phyloP scores from a whole-genome alignment of 2,329 filamentous ascomycete genomes.

The Alternaria ethzedia region DNA sequence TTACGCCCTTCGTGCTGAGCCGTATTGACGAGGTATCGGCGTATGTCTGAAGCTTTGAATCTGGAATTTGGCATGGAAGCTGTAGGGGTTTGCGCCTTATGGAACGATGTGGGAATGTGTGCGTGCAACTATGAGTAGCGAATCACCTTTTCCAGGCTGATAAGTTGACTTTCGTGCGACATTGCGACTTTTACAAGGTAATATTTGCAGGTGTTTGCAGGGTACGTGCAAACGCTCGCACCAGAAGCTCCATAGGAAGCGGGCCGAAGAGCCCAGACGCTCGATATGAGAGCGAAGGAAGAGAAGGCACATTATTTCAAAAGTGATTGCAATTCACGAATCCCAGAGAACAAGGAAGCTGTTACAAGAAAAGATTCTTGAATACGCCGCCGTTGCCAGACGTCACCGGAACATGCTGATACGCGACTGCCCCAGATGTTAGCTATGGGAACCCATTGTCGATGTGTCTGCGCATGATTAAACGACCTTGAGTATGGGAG shows the following conservation, averaged over 20 bases:
- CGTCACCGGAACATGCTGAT: neutral
- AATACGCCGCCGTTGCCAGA: neutral
- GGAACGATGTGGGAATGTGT: neutral
- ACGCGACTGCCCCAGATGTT: neutral
- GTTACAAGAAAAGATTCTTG: neutral
- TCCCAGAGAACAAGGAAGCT: neutral
- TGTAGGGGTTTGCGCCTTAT: neutral
- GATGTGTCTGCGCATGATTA: too few species aligned
- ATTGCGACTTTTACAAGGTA: neutral
- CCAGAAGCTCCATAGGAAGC: neutral
- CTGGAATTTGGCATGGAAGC: neutral
- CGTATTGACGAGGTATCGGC: neutral
- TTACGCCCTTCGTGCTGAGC: neutral
- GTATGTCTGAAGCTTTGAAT: neutral
- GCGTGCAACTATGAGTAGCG: neutral
- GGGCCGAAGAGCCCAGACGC: neutral
- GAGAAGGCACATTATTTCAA: accelerated
- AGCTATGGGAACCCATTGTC: neutral
- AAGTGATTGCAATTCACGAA: accelerated
- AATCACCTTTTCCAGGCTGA: neutral
- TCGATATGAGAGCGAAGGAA: neutral
- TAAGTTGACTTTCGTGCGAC: neutral
- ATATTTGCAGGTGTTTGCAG: neutral
- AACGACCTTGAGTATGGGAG: neutral
- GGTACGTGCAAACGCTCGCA: neutral